Evolutionary conservation across 2,329 filamentous ascomycete species (phyloP), one percentile per base, ranked within the genome.

Genomic region (Botrytis squamosa): DNA sequence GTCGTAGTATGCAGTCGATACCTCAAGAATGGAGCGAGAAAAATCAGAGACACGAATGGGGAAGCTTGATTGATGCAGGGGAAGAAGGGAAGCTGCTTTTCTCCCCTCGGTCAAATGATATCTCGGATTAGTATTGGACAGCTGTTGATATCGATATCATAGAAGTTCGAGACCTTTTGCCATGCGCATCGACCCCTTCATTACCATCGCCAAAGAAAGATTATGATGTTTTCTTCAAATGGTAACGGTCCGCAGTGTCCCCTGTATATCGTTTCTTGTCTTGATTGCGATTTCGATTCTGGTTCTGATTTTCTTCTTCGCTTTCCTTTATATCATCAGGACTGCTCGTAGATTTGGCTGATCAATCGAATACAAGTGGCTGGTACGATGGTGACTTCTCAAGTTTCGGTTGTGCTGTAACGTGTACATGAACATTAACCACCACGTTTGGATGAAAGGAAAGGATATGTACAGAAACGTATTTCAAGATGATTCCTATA

Each of bases 181-280:
- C n/a, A 57, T 57, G n/a, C 46, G 65, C 44, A 67, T 67, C 64
- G 44, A 67, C 64, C 64, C 44, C 64, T 52, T 67, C 44, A 67
- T 67, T n/a, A 67, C 33, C 22, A 25, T 67, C 22, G 44, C 3
- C 29, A 25, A n/a, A 65, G 16, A 18, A 36, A 18, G 25, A 63
- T 49, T 22, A 20, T 36, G 44, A 67, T n/a, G 33, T 67, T 40
- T 52, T 29, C 44, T 38, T n/a, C 29, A 38, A 52, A 38, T 25
- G 20, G n/a, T 38, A 52, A 52, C 22, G 38, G 20, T 66, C 42
- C 12, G 38, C 8, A 20, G 25, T 20, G 5, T 64, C 29, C 44
- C 20, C 64, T 25, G 29, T 36, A 18, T 66, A n/a, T 29, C 6
- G 29, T 29, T 29, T 29, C n/a, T 57, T 14, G 1, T 29, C 4